These are phyloP conservation scores for Straminergon stramineum DNA, from an alignment of 225 moss, liverwort and hornwort genomes.

Conservation along the genomic window DNA sequence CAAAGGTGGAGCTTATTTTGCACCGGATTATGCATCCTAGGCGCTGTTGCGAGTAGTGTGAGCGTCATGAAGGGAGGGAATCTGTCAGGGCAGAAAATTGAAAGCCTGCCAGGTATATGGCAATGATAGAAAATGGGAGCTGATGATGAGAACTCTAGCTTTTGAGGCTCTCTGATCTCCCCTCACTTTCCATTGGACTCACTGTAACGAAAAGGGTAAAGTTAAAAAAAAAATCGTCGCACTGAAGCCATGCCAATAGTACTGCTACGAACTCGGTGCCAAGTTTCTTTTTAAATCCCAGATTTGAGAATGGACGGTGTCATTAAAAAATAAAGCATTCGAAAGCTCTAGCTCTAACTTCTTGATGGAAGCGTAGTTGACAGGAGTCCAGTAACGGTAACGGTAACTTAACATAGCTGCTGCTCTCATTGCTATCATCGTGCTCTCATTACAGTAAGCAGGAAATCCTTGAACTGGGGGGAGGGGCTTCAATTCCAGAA, in stretches of 20 bases:
- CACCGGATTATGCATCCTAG: neutral
- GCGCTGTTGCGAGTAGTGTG: neutral
- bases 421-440: neutral
- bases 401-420: neutral
- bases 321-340: neutral
- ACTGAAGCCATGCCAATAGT: neutral
- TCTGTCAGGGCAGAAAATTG: slow-evolving; percentile 4
- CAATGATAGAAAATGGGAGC: slow-evolving; percentile 18
- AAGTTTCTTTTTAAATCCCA: neutral
- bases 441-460: neutral
- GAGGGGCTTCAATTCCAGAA: neutral
- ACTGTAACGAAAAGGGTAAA: neutral
- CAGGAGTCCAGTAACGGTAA: neutral
- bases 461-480: neutral
- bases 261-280: neutral
- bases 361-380: neutral
- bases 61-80: neutral
- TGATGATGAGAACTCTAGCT: slow-evolving; percentile 10
- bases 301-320: neutral
- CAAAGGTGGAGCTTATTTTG: neutral
- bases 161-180: neutral
- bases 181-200: too few species aligned
- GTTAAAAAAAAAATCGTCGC: neutral
- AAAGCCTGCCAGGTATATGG: neutral
- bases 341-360: neutral